Base-by-base conservation (phyloP, 345 rosid species). In the Eucalyptus regnans region DNA sequence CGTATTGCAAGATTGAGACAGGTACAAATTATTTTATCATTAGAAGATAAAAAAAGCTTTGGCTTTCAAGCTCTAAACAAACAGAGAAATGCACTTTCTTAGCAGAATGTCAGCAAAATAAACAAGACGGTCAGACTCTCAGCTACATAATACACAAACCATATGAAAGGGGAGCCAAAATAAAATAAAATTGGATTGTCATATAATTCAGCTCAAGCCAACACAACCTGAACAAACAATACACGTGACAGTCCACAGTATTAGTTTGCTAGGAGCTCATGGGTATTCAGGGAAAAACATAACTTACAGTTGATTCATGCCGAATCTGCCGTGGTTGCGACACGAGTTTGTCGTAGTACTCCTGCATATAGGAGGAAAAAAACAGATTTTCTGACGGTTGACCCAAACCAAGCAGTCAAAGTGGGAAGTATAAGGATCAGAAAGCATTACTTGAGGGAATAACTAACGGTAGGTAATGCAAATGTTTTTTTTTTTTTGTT, bases 271-370 rank as follows among this genome's bases (percentile, higher is more conserved):
- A 76, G 48, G 48, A 76, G 84, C 29, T 76, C 87, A 29, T 89
- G 16, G 8, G 44, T 33, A 8, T 49, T 31, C 54, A 68, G 52
- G 88, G 60, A 25, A 46, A 29, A 22, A 20, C 48, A 8, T 89
- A 87, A 93, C 99, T 91, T 92, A 96, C 99, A 88, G 99, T 97
- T 80, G 99, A 97, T 68, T 97, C 99, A 85, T 95, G 96, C 51
- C 99, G 97, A 89, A 96, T 90, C 87, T 50, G 91, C 37, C 99
- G 94, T 16, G 95, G 97, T 88, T 87, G 92, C 60, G 91, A 92
- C 52, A 93, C 92, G 91, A 97, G 87, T 87, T 94, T 96, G 87
- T 95, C 96, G 50, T 96, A 96, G 88, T 94, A 94, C 91, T 95
- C 97, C 99, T 97, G 93, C 94, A 88, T 76, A 76, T 2, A 44